A percentile compares a stretch with the other conserved stretches of the same genome.
phyloP scores from a whole-genome alignment of 73 alveolate genomes.

The Paramecium biaurelia region DNA sequence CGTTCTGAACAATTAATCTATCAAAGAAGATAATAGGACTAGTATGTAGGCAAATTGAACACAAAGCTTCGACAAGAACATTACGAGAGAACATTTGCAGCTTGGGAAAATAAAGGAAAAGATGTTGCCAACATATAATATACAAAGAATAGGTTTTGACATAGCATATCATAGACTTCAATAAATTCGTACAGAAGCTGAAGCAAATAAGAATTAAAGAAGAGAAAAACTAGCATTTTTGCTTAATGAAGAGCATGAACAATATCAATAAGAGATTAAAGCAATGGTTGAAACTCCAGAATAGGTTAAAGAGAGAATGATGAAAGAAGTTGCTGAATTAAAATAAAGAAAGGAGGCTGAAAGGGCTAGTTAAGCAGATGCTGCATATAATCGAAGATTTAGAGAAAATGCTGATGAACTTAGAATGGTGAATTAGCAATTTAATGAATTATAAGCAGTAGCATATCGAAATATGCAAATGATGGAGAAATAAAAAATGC shows the following conservation, averaged over 20 bases:
- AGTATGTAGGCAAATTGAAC: neutral
- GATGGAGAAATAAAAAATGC: conserved; percentile 57
- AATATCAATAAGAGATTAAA: conserved; percentile 47
- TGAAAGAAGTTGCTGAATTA: conserved; percentile 27
- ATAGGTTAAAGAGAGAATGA: conserved; percentile 57
- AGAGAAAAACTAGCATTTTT: conserved; percentile 36
- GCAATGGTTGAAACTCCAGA: conserved; percentile 62
- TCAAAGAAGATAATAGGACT: neutral
- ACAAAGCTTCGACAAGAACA: conserved; percentile 47
- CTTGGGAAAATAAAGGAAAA: conserved; percentile 60
- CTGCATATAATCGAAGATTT: conserved; percentile 4
- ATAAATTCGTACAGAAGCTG: conserved; percentile 13
- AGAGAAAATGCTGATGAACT: conserved; percentile 60
- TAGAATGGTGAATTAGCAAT: conserved; percentile 35
- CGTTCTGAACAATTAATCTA: conserved; percentile 34
- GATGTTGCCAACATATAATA: conserved; percentile 29
- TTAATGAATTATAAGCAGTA: conserved; percentile 51
- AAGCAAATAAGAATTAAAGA: conserved; percentile 46
- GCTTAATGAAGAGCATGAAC: conserved; percentile 45
- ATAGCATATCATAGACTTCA: neutral
- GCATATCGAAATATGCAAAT: conserved; percentile 54
- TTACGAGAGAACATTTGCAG: conserved; percentile 55
- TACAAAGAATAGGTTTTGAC: conserved; percentile 19
- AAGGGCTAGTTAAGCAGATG: conserved; percentile 24
- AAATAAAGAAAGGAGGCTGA: conserved; percentile 52